A percentile compares a stretch with the other conserved stretches of the same genome.
These are phyloP conservation scores for Alternaria triticimaculans DNA, from an alignment of 2,329 filamentous ascomycete species.

Conservation along the genomic window DNA sequence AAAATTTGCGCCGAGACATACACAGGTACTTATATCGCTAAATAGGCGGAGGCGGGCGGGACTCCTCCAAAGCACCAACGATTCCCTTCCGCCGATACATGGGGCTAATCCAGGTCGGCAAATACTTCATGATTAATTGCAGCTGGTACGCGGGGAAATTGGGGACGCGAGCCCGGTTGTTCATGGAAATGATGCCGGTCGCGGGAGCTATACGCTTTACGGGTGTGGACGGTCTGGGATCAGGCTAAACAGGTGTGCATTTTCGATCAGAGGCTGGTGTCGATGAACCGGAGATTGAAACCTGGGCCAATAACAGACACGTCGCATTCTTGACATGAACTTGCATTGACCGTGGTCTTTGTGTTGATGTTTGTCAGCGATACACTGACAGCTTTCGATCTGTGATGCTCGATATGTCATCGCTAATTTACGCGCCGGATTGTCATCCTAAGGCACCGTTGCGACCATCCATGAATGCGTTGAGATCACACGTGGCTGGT, in stretches of 20 bases:
- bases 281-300: not conserved
- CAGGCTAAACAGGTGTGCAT: constrained; percentile 35
- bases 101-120: not conserved
- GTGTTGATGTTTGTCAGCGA: not conserved
- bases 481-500: not conserved
- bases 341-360: not conserved
- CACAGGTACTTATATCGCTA: constrained; percentile 24
- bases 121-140: constrained; percentile 17
- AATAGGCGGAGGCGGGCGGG: constrained; percentile 4
- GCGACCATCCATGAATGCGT: not conserved
- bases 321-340: not conserved
- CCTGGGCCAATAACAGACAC: not conserved
- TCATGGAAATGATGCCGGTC: constrained; percentile 17
- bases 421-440: not conserved
- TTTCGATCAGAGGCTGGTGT: not conserved
- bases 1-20: not conserved
- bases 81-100: constrained; percentile 22
- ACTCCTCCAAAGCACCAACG: constrained; percentile 6
- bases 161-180: constrained; percentile 20
- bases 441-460: not conserved
- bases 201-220: constrained; percentile 26
- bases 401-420: not conserved
- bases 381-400: not conserved
- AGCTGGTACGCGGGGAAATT: constrained; percentile 19
- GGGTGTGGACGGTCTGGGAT: constrained; percentile 19